phyloP scores from a whole-genome alignment of 306 rosid species.

The Pachyrhizus erosus region DNA sequence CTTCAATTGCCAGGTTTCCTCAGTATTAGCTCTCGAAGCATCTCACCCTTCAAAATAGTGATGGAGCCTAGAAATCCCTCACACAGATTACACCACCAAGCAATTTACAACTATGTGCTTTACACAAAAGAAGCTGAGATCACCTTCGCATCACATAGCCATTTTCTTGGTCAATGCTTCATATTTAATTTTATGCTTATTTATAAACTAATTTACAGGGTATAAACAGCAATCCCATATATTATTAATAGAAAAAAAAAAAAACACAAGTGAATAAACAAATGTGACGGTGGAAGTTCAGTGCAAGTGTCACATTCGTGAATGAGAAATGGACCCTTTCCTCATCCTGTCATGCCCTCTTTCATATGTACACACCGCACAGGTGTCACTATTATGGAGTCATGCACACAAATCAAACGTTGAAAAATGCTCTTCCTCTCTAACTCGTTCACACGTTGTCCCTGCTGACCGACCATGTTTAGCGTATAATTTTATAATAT shows the following conservation, averaged over 20 bases:
- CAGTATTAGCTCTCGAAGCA: neutral
- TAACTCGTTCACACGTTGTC: neutral
- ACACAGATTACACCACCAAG: neutral
- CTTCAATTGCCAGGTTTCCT: too few species aligned
- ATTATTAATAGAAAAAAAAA: neutral
- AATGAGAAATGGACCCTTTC: too few species aligned
- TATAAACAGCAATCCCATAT: neutral
- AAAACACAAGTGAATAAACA: neutral
- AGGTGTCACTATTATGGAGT: neutral
- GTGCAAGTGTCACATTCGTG: neutral
- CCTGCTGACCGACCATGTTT: neutral
- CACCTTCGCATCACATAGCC: neutral
- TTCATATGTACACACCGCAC: neutral
- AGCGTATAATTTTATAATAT: neutral
- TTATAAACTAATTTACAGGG: neutral
- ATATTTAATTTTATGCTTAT: neutral
- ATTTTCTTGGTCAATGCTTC: constrained; percentile 7
- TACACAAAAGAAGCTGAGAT: neutral
- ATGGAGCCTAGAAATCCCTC: neutral
- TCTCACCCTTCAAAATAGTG: neutral
- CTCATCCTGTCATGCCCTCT: too few species aligned
- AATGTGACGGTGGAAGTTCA: neutral
- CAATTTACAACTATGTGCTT: neutral
- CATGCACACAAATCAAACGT: neutral
- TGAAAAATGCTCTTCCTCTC: neutral